Percentiles rank a stretch among this genome's conserved stretches.
These are phyloP conservation scores for Epichloe glyceriae DNA, from an alignment of 2,329 filamentous ascomycete genomes.

Conservation along the genomic window DNA sequence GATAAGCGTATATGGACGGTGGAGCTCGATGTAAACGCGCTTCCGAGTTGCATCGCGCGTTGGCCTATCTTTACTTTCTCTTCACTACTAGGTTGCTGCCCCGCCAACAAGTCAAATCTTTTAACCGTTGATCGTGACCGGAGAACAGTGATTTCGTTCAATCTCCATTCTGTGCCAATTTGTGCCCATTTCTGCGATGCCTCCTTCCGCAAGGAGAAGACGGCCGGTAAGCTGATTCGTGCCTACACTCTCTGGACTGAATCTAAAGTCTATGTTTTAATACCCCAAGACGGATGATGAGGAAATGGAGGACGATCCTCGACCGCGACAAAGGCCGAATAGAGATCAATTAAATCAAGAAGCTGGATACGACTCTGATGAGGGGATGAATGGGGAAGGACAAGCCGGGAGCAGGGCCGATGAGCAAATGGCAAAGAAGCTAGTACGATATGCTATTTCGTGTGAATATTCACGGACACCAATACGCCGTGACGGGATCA, in stretches of 20 bases:
- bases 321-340: conserved; percentile 19
- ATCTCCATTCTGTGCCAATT: not conserved
- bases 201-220: conserved; percentile 18
- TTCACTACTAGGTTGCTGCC: too few relatives aligned
- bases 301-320: conserved; percentile 20
- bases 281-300: conserved; percentile 15
- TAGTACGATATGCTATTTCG: conserved; percentile 55
- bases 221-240: conserved; percentile 16
- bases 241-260: not conserved
- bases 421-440: conserved; percentile 46
- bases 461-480: conserved; percentile 50
- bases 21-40: not conserved
- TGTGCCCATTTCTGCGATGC: conserved; percentile 13
- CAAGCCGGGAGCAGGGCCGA: conserved; percentile 26
- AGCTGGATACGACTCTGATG: conserved; percentile 23
- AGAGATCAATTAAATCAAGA: conserved; percentile 19
- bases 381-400: conserved; percentile 21
- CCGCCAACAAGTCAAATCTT: too few relatives aligned
- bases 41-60: not conserved
- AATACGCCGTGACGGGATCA: conserved; percentile 49
- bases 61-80: not conserved
- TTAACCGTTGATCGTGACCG: not conserved
- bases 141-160: not conserved
- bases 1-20: conserved; percentile 3
- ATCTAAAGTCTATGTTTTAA: not conserved